Base-by-base conservation (phyloP, 1,284 basidiomycete genomes). In the Ustilago curta region DNA sequence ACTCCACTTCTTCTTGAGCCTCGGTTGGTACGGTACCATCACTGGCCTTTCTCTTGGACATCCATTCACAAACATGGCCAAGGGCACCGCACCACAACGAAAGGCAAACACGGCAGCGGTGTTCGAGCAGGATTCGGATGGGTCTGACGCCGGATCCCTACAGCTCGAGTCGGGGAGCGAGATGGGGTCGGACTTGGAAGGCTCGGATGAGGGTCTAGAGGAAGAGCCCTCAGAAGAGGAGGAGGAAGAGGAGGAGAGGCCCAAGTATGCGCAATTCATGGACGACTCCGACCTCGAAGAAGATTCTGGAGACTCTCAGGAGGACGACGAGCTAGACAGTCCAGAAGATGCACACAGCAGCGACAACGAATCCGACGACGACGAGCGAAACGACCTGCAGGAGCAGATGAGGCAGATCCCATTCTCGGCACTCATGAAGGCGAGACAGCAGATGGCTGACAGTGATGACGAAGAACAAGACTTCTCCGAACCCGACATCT, bases 361-460 rank as follows among this genome's bases (percentile, higher is more conserved):
- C 79, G 76, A 32, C 76, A 48, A 69, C 8, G 51, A 42, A 14
- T 31, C 18, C 0, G 58, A 62, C 8, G 62, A 53, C 19, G 53
- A 52, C 19, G 62, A 66, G 18, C 55, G 62, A n/a, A 56, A 62
- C 19, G 58, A 39, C 19, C 43, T 69, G 0, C 40, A 59, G 37
- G 58, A 69, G 32, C 71, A 75, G 54, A 70, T 75, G 68, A 70
- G 65, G 43, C 32, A 67, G 35, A 60, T 85, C 27, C 82, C 83
- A 4, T 83, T 86, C 45, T 78, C 79, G 19, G 87, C 90, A 11
- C 87, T 93, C 29, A 88, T 91, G 12, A 90, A 88, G 72, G 91
- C 91, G 3, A 90, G 53, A 7, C 57, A 64, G 23, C 71, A 67
- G 71, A 57, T 55, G 49, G 62, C 35, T 2, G 35, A 32, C 39